A percentile compares a stretch with the other conserved stretches of the same genome.
These are phyloP conservation scores for Fusarium tanahbumbuense DNA, from an alignment of 2,329 filamentous ascomycete genomes.

Conservation along the genomic window DNA sequence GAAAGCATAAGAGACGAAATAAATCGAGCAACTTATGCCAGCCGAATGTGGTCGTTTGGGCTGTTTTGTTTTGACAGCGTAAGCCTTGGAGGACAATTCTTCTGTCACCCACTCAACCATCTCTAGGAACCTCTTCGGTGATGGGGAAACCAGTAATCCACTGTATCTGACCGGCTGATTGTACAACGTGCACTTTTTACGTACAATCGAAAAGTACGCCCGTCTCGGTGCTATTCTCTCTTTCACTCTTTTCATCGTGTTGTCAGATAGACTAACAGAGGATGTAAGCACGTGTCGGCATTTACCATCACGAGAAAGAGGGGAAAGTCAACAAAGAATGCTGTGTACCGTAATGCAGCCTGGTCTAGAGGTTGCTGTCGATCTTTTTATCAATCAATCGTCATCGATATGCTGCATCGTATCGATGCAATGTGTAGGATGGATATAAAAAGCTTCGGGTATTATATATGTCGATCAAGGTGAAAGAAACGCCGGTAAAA, in stretches of 20 bases:
- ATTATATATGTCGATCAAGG: slow-evolving; percentile 28
- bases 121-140: slow-evolving; percentile 5
- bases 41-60: fast-evolving
- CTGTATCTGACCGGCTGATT: slow-evolving; percentile 19
- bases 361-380: slow-evolving; percentile 12
- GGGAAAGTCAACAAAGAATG: slow-evolving; percentile 21
- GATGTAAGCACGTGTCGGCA: slow-evolving; percentile 26
- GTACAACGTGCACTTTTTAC: slow-evolving; percentile 31
- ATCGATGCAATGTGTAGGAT: slow-evolving; percentile 5
- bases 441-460: slow-evolving; percentile 5
- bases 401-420: slow-evolving; percentile 23
- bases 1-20: background rate
- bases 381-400: slow-evolving; percentile 28
- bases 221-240: slow-evolving; percentile 20
- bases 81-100: background rate
- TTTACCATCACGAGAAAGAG: slow-evolving; percentile 19
- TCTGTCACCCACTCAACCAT: background rate
- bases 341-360: slow-evolving; percentile 5
- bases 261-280: background rate
- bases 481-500: slow-evolving; percentile 31
- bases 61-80: background rate
- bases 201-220: slow-evolving; percentile 29
- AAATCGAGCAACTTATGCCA: background rate
- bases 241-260: slow-evolving; percentile 5
- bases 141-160: slow-evolving; percentile 12